Conservation (phyloP, 768 basidiomycete species). For the Xerocomus potaroensis region DNA sequence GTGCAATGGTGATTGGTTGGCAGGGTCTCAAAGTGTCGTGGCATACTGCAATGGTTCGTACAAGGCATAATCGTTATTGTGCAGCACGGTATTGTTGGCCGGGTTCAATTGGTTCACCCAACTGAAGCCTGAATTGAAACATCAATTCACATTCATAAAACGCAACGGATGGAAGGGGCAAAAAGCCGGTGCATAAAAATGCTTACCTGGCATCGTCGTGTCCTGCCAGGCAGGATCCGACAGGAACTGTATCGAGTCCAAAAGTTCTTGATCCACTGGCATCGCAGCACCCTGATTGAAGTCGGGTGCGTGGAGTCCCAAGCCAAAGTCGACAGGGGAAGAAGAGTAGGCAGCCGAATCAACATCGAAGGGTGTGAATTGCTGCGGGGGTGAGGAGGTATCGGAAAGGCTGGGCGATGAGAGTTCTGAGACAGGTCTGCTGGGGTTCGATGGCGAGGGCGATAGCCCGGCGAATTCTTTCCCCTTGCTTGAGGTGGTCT, state of each 20-base stretch:
- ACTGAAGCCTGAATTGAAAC: conserved; percentile 27
- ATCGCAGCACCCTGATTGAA: conserved; percentile 47
- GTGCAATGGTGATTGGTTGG: not conserved
- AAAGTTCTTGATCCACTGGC: conserved; percentile 54
- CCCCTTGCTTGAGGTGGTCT: conserved; percentile 3
- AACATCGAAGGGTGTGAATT: conserved; percentile 37
- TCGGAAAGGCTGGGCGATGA: conserved; percentile 32
- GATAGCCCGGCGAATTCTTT: conserved; percentile 6
- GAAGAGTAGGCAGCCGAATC: conserved; percentile 16
- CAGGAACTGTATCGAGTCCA: conserved; percentile 59
- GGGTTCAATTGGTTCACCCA: conserved; percentile 34
- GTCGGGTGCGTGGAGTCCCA: conserved; percentile 27
- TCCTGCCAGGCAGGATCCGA: conserved; percentile 56
- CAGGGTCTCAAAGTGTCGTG: conserved; percentile 3
- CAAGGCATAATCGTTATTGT: conserved; percentile 26
- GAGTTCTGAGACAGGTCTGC: conserved; percentile 10
- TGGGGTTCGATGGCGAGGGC: conserved; percentile 4
- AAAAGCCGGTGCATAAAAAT: not conserved
- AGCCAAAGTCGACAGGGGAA: not conserved
- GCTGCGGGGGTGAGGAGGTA: conserved; percentile 36
- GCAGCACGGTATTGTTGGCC: conserved; percentile 8
- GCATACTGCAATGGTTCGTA: conserved; percentile 21
- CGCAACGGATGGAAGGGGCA: not conserved
- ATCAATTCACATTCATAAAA: not conserved
- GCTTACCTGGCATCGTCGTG: conserved; percentile 51